A percentile compares a stretch with the other conserved stretches of the same genome.
Conservation (phyloP, 176 grass and related monocot species). For the Oryza longistaminata region DNA sequence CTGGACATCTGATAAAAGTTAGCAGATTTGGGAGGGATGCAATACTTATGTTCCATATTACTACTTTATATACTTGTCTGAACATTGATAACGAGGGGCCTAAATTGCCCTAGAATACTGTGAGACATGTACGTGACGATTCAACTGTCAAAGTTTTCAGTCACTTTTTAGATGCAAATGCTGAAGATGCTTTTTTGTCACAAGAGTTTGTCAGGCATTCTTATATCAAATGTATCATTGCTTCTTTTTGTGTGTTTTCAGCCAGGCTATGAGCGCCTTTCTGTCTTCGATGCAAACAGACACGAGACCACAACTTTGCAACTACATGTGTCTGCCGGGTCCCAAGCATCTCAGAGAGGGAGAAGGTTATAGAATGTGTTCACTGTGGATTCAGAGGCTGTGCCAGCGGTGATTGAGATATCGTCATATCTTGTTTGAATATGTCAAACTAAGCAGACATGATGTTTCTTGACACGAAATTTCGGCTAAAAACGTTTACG, state of each 20-base stretch:
- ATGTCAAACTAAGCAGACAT: not conserved
- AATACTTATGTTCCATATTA: not conserved
- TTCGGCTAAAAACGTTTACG: not conserved
- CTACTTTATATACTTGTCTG: not conserved
- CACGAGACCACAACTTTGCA: conserved; percentile 77
- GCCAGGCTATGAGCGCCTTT: conserved; percentile 78
- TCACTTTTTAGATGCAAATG: not conserved
- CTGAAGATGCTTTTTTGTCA: not conserved
- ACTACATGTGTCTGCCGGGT: conserved; percentile 80
- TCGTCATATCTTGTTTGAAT: conserved; percentile 23
- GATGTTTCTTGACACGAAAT: not conserved
- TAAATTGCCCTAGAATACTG: not conserved
- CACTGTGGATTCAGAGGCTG: conserved; percentile 69
- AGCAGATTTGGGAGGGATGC: not conserved
- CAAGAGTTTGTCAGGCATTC: not conserved
- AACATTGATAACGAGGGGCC: not conserved
- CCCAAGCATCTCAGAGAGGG: conserved; percentile 80
- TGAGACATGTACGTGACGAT: not conserved
- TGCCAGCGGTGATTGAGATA: conserved; percentile 70
- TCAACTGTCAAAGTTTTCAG: not conserved
- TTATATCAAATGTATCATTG: not conserved
- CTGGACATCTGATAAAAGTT: not conserved
- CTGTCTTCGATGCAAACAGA: conserved; percentile 79
- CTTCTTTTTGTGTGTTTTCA: conserved; percentile 14
- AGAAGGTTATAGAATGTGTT: conserved; percentile 82